Percentiles rank a stretch among this genome's conserved stretches.
Evolutionary conservation across 2,329 filamentous ascomycete genomes (phyloP).

Genomic region (Coniochaeta sp.): DNA sequence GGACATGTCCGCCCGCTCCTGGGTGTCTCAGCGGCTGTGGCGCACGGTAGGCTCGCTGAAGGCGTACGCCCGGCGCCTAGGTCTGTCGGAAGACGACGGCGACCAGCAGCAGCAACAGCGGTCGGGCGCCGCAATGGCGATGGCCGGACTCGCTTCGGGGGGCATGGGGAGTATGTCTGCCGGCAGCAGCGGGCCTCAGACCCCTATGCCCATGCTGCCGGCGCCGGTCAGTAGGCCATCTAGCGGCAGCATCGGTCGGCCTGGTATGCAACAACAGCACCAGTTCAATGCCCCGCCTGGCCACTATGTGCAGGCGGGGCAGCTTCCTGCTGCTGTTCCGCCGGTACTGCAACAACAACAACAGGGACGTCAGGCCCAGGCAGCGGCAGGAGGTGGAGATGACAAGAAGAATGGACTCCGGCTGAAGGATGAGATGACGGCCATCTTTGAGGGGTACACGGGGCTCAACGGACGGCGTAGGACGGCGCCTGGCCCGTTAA

Average conservation of each 20-base stretch:
- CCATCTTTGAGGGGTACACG: conserved; percentile 34
- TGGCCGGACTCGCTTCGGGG: conserved; percentile 45
- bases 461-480: neutral
- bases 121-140: conserved; percentile 44
- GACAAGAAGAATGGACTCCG: conserved; percentile 35
- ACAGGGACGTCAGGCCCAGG: conserved; percentile 11
- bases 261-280: neutral
- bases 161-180: conserved; percentile 16
- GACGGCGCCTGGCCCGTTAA: neutral
- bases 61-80: conserved; percentile 63
- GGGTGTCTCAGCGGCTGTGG: conserved; percentile 68
- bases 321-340: no score
- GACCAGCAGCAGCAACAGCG: no score
- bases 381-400: conserved; percentile 7
- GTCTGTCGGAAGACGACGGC: conserved; percentile 48
- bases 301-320: no score
- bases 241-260: conserved; percentile 19
- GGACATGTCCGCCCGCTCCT: conserved; percentile 63
- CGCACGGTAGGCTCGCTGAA: conserved; percentile 64
- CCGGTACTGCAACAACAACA: no score
- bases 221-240: neutral
- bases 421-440: conserved; percentile 48
- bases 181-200: conserved; percentile 5
- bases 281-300: neutral
- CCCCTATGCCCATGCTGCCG: neutral